Evolutionary conservation across 116 monocot species (phyloP).

Genomic region (Trichopus zeylanicus): DNA sequence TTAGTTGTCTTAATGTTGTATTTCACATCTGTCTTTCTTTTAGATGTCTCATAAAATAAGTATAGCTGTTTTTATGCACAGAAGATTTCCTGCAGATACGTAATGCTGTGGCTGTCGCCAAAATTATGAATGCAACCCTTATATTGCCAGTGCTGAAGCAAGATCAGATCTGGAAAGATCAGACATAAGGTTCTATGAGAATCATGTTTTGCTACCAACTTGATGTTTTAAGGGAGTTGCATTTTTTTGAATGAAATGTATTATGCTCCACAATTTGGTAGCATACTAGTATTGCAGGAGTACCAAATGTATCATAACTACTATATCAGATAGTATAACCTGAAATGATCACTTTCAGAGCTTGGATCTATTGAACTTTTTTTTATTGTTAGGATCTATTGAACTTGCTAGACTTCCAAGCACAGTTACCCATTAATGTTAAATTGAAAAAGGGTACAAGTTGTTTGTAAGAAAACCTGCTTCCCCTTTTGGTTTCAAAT

Average conservation of each 20-base stretch:
- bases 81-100: slow-evolving; percentile 64
- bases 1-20: background rate
- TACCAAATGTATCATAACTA: background rate
- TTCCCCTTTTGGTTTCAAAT: too few species aligned
- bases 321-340: background rate
- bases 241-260: background rate
- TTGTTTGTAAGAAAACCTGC: too few species aligned
- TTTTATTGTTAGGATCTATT: too few species aligned
- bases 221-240: background rate
- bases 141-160: slow-evolving; percentile 92
- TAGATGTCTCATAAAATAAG: too few species aligned
- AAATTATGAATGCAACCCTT: slow-evolving; percentile 94
- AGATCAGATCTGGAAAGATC: slow-evolving; percentile 99
- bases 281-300: background rate
- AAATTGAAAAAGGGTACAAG: too few species aligned
- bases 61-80: background rate
- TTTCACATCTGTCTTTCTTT: slow-evolving; percentile 3
- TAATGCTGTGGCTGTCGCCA: slow-evolving; percentile 97
- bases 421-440: too few species aligned
- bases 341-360: too few species aligned
- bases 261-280: background rate
- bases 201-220: background rate
- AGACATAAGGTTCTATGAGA: slow-evolving; percentile 55
- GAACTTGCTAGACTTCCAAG: too few species aligned
- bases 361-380: too few species aligned